phyloP scores from a whole-genome alignment of 768 basidiomycete genomes.

The Collybia sordida region DNA sequence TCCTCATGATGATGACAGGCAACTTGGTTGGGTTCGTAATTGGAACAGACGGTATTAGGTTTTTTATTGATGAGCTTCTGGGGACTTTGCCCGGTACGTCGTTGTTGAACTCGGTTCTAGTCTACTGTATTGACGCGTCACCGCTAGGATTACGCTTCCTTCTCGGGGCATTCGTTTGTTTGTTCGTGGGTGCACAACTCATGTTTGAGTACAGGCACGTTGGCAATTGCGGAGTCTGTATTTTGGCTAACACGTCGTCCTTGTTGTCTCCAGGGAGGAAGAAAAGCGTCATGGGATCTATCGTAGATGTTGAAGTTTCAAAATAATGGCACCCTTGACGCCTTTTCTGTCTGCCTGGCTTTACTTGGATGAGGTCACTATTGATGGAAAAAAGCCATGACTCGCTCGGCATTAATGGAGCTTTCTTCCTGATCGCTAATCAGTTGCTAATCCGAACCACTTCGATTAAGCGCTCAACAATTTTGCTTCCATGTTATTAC shows the following conservation, averaged over 20 bases:
- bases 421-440: background rate
- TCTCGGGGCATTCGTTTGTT: slow-evolving; percentile 49
- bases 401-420: too few species aligned
- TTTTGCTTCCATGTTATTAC: too few species aligned
- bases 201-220: slow-evolving; percentile 96
- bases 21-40: slow-evolving; percentile 96
- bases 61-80: slow-evolving; percentile 62
- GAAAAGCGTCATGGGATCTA: slow-evolving; percentile 66
- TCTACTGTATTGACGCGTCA: slow-evolving; percentile 1
- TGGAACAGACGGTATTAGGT: slow-evolving; percentile 75
- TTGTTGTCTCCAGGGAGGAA: slow-evolving; percentile 53
- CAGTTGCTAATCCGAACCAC: background rate
- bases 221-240: background rate
- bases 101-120: background rate
- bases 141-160: slow-evolving; percentile 66
- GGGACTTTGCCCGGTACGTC: slow-evolving; percentile 64
- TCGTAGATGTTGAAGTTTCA: slow-evolving; percentile 36
- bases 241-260: slow-evolving; percentile 4
- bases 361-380: too few species aligned
- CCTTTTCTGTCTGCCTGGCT: background rate
- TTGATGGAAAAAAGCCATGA: background rate
- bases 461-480: background rate
- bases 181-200: slow-evolving; percentile 84
- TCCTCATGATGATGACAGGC: slow-evolving; percentile 86
- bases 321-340: too few species aligned